Base-by-base conservation (phyloP, 371 early-diverging fungal genomes). In the Apophysomyces sp. region DNA sequence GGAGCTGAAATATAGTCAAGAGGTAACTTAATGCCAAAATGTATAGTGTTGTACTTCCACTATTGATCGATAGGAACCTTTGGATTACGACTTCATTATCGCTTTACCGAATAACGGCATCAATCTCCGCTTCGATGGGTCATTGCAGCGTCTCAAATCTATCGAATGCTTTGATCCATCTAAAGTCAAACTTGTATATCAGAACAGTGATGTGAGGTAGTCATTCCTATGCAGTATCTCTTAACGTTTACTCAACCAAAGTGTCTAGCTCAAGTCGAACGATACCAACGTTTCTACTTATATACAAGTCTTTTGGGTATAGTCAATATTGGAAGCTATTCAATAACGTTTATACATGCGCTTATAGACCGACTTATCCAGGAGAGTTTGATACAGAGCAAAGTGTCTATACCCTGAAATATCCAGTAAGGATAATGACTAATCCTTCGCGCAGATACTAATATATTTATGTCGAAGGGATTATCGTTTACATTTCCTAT, bases 401-500 rank as follows among this genome's bases (percentile, higher is more conserved):
- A 54, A 74, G 81, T 18, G 67, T 76, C 39, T 92, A 90, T 55
- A 86, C 86, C 2, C 66, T 90, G 16, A 84, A 80, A 58, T 92
- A 92, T 68, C 90, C 90, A 16, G 89, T 87, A 83, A 67, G 34
- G 24, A 26, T 15, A 18, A 53, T 32, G 29, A 40, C 6, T n/a
- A 30, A 9, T 3, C 11, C 24, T 27, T 34, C 5, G 11, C 51
- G 49, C 21, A 3, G 53, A 52, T 29, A n/a, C 51, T 51, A 11
- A 58, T 13, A 11, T 32, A 13, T 63, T 36, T 39, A 56, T 7
- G 34, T 52, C 29, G 4, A 29, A 87, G 85, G 92, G 92, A 26
- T 55, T 92, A 28, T 81, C 90, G 3, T 86, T 92, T 67, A 80
- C 84, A 3, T 92, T 92, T 65, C 86, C 89, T 18, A 87, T 92